Base-by-base conservation (phyloP, 805 yeast species). In the Sugiyamaella marilandica region DNA sequence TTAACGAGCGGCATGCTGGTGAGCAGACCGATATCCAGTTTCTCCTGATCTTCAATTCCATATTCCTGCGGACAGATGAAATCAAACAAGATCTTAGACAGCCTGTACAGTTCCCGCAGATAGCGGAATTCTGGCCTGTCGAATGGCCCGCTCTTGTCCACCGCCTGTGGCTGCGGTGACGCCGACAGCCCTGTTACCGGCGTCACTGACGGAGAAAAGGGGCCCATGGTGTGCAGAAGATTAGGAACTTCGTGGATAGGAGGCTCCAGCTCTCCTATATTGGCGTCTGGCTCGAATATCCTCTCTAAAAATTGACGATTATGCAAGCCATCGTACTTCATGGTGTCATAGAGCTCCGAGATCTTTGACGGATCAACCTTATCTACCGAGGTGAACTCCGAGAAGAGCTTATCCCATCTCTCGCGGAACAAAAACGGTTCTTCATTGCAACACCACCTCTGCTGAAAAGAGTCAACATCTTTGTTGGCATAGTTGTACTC, bases 1-100 rank as follows among this genome's bases (percentile, higher is more conserved):
- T 83, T 87, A 1, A 97, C 95, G 61, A 94, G 76, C 1, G 99
- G 99, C 62, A 94, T 76, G 1, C 97, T 88, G 0, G 99, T 94
- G 61, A 94, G 74, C 53, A 94, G 74, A 3, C 99, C 99, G 71
- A 94, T 94, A 66, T 94, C 99, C 55, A 94, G 77, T 66, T 94
- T 94, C 69, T 94, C 99, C 62, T 85, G 84, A 64, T 90, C 96
- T 59, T 91, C 89, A 61, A 94, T 94, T 58, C 99, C 99, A 66
- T 94, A 94, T 66, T 94, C 99, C 69, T 94, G 98, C 9, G 99
- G 99, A 70, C 98, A 94, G 47, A 94, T 90, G 65, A 92, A 94
- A 70, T 94, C 99, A 72, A 94, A 94, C 57, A 94, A 72, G 5
- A 94, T 96, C 68, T 94, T 95, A 0, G 97, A 87, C 52, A 94